Base-by-base conservation (phyloP, 306 rosid species). In the Casuarina cunninghamiana region DNA sequence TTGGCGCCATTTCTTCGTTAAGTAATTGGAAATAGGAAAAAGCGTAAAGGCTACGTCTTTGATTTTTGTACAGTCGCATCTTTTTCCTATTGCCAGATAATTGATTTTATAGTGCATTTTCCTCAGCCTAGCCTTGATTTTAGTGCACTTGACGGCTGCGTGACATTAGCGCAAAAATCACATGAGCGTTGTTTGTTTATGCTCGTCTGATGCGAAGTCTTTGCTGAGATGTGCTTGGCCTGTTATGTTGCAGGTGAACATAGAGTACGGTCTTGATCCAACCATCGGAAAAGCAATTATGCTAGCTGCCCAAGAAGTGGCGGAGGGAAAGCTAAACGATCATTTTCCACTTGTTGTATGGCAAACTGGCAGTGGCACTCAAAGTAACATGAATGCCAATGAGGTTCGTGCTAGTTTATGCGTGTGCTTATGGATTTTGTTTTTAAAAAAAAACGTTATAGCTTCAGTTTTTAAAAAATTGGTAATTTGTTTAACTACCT, bases 321-420 rank as follows among this genome's bases (percentile, higher is more conserved):
- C 99, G 0, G 98, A 96, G 78, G 99, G 99, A 63, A 96, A 96
- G 86, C 89, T 93, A 2, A 96, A 93, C 62, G 94, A 96, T 53
- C 97, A 96, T 74, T 76, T 93, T 96, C 70, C 99, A 97, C 97
- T 96, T 15, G 99, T 96, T 84, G 96, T 96, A 12, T 96, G 99
- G 99, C 99, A 96, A 26, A 26, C 32, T 26, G 32, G 32, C 32
- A 26, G 32, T 26, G 32, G 32, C 32, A 26, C 32, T 26, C 32
- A 26, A 26, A 26, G 32, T 26, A 26, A 26, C 32, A 26, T 26
- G 32, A 26, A 26, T 26, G 32, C 97, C 75, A 96, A 96, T 63
- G 99, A 96, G 97, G 97, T 93, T 73, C 1, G 46, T 51, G 50
- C 60, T 21, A 11, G 42, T 74, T 60, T 48, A 51, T 72, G 38